Percentiles rank a stretch among this genome's conserved stretches.
phyloP scores from a whole-genome alignment of 1,284 basidiomycete genomes.

The Sphagnurus paluster region DNA sequence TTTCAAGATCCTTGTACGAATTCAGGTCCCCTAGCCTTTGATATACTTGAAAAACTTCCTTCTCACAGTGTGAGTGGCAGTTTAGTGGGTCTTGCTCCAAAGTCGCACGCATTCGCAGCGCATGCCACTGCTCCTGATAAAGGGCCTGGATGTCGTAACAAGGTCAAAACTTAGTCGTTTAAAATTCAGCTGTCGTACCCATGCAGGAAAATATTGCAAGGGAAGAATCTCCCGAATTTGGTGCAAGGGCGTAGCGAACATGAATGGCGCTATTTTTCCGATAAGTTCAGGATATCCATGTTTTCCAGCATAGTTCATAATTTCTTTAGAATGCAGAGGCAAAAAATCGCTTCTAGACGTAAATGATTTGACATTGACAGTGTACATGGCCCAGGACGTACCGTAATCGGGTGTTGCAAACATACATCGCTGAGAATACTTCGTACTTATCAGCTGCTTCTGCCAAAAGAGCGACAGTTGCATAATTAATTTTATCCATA shows the following conservation, averaged over 20 bases:
- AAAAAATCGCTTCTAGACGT: constrained; percentile 2
- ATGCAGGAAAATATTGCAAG: background rate
- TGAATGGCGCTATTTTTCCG: background rate
- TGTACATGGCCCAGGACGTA: background rate
- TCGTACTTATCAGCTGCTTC: constrained; percentile 31
- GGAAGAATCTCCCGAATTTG: constrained; percentile 1
- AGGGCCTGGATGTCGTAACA: background rate
- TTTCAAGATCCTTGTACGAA: no score
- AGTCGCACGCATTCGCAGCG: background rate
- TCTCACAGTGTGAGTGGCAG: no score
- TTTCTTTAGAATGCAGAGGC: constrained; percentile 2
- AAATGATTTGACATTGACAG: background rate
- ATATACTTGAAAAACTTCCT: no score
- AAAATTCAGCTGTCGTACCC: background rate
- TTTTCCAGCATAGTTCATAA: constrained; percentile 2
- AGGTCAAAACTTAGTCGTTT: background rate
- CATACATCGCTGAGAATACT: constrained; percentile 13
- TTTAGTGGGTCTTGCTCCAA: no score
- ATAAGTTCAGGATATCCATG: constrained; percentile 11
- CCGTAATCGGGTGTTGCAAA: background rate
- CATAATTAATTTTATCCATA: constrained; percentile 5
- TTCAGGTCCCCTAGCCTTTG: no score
- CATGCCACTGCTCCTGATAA: constrained; percentile 6
- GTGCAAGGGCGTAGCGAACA: background rate
- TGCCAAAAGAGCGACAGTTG: constrained; percentile 20